A percentile compares a stretch with the other conserved stretches of the same genome.
Evolutionary conservation across 2,329 filamentous ascomycete genomes (phyloP).

Genomic region (Sordariomycetes sp.): DNA sequence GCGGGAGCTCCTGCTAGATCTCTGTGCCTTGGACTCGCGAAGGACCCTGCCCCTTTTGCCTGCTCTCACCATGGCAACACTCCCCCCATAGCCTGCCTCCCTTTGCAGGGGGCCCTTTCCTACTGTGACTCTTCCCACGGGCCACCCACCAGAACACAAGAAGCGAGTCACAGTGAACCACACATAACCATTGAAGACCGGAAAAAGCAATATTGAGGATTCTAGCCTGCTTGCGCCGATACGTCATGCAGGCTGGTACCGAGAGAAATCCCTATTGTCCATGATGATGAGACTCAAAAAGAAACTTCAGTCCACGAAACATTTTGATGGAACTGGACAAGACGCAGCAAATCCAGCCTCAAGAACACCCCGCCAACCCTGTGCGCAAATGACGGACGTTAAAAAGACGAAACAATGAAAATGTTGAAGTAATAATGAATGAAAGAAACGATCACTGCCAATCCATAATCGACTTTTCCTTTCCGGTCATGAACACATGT

Average conservation of each 20-base stretch:
- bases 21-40: too few species aligned
- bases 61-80: too few species aligned
- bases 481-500: conserved; percentile 3
- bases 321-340: conserved; percentile 3
- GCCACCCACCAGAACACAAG: background rate
- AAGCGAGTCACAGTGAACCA: background rate
- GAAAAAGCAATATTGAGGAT: conserved; percentile 2
- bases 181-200: background rate
- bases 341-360: conserved; percentile 3
- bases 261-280: conserved; percentile 4
- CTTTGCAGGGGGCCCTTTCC: background rate
- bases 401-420: background rate
- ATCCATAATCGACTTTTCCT: conserved; percentile 5
- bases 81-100: too few species aligned
- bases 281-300: conserved; percentile 2
- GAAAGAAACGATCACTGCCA: conserved; percentile 3
- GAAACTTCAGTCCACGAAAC: conserved; percentile 2
- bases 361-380: conserved; percentile 4
- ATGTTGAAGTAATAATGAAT: background rate
- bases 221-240: conserved; percentile 4
- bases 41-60: too few species aligned
- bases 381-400: conserved; percentile 2
- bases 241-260: conserved; percentile 5
- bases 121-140: background rate
- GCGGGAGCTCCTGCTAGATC: too few species aligned